Percentiles rank a stretch among this genome's conserved stretches.
These are phyloP conservation scores for Rutidosis leptorrhynchoides DNA, from an alignment of 129 eudicot species.

Conservation along the genomic window DNA sequence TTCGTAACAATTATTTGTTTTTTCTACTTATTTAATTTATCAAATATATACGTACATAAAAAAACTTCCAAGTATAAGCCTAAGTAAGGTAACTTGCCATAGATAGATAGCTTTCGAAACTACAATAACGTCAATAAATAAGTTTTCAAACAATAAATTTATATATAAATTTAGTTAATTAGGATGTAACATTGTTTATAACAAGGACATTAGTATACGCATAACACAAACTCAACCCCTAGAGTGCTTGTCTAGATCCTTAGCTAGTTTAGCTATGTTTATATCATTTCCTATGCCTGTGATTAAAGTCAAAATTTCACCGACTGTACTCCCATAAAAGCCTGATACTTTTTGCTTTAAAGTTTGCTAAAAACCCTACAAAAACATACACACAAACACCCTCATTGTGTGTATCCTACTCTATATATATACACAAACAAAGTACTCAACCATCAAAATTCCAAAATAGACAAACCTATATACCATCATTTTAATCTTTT, in stretches of 20 bases:
- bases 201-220: conserved; percentile 23
- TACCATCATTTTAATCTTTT: background rate
- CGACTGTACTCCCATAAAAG: conserved; percentile 38
- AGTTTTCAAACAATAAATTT: no score
- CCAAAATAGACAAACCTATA: conserved; percentile 22
- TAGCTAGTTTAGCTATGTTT: conserved; percentile 38
- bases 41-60: no score
- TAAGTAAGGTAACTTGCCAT: no score
- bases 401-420: conserved; percentile 20
- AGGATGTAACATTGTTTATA: conserved; percentile 10
- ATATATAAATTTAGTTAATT: no score
- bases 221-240: conserved; percentile 30
- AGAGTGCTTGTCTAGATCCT: conserved; percentile 38
- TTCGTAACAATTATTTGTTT: no score
- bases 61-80: no score
- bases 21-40: no score
- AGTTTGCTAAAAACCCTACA: conserved; percentile 37
- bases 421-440: conserved; percentile 27
- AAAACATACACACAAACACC: conserved; percentile 27
- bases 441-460: conserved; percentile 17
- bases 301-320: conserved; percentile 44
- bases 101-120: no score
- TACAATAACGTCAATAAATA: no score
- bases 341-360: conserved; percentile 37
- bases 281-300: conserved; percentile 36